Evolutionary conservation across 2,329 filamentous ascomycete genomes (phyloP).

Genomic region (Alternaria infectoria): DNA sequence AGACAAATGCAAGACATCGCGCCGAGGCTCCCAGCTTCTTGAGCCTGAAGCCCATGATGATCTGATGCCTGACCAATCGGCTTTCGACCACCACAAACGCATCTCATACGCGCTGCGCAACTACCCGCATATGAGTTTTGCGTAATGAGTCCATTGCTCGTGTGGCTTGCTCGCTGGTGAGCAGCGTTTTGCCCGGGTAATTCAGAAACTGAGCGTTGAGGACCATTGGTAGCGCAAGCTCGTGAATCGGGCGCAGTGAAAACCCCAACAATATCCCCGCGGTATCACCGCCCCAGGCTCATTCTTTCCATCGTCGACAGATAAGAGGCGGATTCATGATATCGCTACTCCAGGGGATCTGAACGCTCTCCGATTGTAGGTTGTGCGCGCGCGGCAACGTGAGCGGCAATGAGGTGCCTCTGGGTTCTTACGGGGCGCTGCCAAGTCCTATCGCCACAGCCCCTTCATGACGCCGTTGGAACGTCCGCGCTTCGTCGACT

Average conservation of each 20-base stretch:
- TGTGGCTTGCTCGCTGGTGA: not conserved
- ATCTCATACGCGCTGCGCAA: not conserved
- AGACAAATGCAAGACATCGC: not conserved
- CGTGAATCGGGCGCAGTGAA: not conserved
- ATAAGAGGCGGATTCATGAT: not conserved
- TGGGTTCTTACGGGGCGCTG: not conserved
- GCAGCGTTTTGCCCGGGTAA: not conserved
- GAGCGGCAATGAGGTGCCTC: not conserved
- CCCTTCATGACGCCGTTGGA: not conserved
- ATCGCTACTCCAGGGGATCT: not conserved
- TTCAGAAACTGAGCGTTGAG: accelerated
- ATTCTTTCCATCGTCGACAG: not conserved
- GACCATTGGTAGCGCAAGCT: not conserved
- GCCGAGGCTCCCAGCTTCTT: not conserved
- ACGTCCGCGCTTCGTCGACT: not conserved
- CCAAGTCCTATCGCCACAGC: not conserved
- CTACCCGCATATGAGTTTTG: not conserved
- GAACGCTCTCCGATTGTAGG: not conserved
- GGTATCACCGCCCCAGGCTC: not conserved
- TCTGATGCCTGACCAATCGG: not conserved
- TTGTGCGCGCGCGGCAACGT: not conserved
- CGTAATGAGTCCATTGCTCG: accelerated
- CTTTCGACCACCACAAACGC: not conserved
- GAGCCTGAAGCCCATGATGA: not conserved
- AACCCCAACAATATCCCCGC: not conserved